Evolutionary conservation across 2,329 filamentous ascomycete genomes (phyloP).

Genomic region (Fusarium sp.): DNA sequence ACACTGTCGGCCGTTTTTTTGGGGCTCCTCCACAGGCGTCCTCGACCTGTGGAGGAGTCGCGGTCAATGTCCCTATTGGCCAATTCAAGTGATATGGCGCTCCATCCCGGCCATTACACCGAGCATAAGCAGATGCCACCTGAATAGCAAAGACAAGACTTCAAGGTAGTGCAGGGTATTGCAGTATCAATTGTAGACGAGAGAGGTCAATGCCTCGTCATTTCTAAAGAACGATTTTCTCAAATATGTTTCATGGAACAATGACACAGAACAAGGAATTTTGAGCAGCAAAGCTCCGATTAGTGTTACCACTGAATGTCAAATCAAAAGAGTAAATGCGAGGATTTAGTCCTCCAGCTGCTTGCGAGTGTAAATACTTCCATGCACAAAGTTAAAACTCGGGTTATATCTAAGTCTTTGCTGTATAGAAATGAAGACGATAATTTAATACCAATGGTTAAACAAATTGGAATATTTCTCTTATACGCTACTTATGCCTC

Average conservation of each 20-base stretch:
- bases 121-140: not conserved
- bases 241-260: too few relatives aligned
- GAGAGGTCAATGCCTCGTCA: not conserved
- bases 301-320: rapidly evolving
- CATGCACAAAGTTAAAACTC: not conserved
- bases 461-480: not conserved
- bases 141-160: not conserved
- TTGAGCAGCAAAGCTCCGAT: not conserved
- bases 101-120: conserved; percentile 4
- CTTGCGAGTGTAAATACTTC: rapidly evolving
- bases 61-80: conserved; percentile 19
- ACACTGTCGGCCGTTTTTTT: not conserved
- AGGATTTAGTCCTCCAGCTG: too few relatives aligned
- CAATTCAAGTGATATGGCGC: rapidly evolving
- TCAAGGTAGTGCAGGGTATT: not conserved
- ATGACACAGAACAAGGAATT: not conserved
- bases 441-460: rapidly evolving
- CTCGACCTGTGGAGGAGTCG: rapidly evolving
- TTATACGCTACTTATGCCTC: not conserved
- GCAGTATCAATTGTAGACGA: not conserved
- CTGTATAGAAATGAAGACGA: rapidly evolving
- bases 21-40: not conserved
- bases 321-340: too few relatives aligned
- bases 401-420: not conserved
- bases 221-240: too few relatives aligned